Conservation (phyloP, 1,284 basidiomycete genomes). For the Leccinum fuscescens region DNA sequence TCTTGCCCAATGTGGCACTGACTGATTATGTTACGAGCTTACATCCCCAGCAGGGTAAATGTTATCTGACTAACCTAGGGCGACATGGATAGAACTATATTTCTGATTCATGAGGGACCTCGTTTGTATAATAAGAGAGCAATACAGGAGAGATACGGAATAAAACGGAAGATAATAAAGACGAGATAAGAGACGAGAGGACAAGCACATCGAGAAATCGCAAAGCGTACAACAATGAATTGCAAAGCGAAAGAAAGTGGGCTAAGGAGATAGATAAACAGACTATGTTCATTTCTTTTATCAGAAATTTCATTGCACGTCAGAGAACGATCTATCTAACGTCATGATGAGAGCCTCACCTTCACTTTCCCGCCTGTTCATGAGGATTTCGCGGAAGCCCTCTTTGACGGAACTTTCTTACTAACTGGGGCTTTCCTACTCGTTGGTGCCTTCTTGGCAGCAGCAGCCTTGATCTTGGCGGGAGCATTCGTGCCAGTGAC, state of each 20-base stretch:
- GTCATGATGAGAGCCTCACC: not conserved
- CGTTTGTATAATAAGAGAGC: conserved; percentile 21
- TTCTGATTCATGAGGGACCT: conserved; percentile 1
- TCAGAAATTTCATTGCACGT: not conserved
- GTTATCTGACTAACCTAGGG: not conserved
- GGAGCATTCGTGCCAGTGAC: conserved; percentile 45
- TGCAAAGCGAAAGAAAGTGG: conserved; percentile 8
- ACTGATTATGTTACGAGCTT: not conserved
- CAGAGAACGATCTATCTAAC: not conserved
- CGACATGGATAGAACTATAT: not conserved
- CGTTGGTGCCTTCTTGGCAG: conserved; percentile 32
- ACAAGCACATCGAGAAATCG: conserved; percentile 34
- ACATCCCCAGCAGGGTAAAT: not conserved
- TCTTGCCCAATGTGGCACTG: not conserved
- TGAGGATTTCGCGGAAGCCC: conserved; percentile 20
- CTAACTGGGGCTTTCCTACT: conserved; percentile 39
- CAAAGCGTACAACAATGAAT: conserved; percentile 29
- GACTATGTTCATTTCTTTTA: not conserved
- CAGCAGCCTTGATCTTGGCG: conserved; percentile 37
- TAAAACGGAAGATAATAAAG: conserved; percentile 32
- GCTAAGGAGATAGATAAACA: conserved; percentile 6
- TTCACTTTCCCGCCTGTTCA: conserved; percentile 10
- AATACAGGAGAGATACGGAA: conserved; percentile 32
- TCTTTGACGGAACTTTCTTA: conserved; percentile 29
- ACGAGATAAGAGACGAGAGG: conserved; percentile 11